Conservation (phyloP, 1,139 yeast species). For the Suhomyces yuchorum region DNA sequence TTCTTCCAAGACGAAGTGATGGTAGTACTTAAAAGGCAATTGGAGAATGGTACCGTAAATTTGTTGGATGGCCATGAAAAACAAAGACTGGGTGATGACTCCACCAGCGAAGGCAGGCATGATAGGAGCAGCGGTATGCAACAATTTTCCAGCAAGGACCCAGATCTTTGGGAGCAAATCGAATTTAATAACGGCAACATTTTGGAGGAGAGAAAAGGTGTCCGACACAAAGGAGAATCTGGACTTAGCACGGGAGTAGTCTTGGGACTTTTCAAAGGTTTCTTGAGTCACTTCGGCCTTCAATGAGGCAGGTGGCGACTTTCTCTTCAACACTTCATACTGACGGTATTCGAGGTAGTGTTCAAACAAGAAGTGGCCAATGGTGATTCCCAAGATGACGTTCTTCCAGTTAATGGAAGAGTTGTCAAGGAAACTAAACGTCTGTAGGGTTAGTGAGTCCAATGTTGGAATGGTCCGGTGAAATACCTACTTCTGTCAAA, state of each 20-base stretch:
- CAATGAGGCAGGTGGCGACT: slow-evolving; percentile 64
- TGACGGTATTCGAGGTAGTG: slow-evolving; percentile 77
- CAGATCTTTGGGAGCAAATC: slow-evolving; percentile 74
- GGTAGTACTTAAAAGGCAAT: slow-evolving; percentile 72
- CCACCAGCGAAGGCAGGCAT: slow-evolving; percentile 54
- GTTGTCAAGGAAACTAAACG: slow-evolving; percentile 47
- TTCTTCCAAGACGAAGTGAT: slow-evolving; percentile 87
- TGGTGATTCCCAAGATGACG: slow-evolving; percentile 70
- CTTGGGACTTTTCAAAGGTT: slow-evolving; percentile 76
- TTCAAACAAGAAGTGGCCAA: slow-evolving; percentile 76
- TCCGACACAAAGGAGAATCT: slow-evolving; percentile 64
- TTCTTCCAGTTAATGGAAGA: slow-evolving; percentile 78
- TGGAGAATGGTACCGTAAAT: slow-evolving; percentile 53
- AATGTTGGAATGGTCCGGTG: neutral
- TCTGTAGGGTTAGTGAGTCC: slow-evolving; percentile 20
- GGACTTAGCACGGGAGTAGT: slow-evolving; percentile 81
- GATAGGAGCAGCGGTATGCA: slow-evolving; percentile 33
- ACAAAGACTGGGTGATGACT: slow-evolving; percentile 65
- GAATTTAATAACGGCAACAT: slow-evolving; percentile 56
- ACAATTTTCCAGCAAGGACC: slow-evolving; percentile 49
- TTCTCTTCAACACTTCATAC: slow-evolving; percentile 59
- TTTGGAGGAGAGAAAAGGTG: slow-evolving; percentile 54
- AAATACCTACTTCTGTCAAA: slow-evolving; percentile 24
- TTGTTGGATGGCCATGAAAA: slow-evolving; percentile 52
- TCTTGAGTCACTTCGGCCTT: slow-evolving; percentile 67